phyloP scores from a whole-genome alignment of 129 eudicot species.

The Flaveria bidentis region DNA sequence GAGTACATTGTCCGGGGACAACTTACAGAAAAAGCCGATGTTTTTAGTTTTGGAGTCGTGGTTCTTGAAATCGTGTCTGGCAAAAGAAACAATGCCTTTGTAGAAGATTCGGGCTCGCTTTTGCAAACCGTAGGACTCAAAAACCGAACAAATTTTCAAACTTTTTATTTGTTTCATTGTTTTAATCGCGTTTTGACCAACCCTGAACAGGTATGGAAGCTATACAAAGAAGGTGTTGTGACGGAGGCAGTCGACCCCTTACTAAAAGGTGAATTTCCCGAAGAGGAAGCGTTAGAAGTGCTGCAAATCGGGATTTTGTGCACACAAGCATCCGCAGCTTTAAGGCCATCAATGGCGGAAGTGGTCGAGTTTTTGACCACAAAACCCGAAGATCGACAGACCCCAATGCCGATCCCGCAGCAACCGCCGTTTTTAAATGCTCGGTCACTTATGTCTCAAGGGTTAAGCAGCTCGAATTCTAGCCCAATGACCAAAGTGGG shows the following conservation, averaged over 20 bases:
- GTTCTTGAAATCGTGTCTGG: conserved; percentile 70
- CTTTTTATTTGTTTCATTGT: neutral
- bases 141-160: neutral
- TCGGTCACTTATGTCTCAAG: conserved; percentile 38
- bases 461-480: conserved; percentile 37
- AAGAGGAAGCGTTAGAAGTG: conserved; percentile 46
- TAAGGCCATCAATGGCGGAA: conserved; percentile 70
- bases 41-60: conserved; percentile 75
- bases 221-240: conserved; percentile 44
- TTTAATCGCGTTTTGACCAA: neutral
- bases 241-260: conserved; percentile 57
- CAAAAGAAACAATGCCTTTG: conserved; percentile 58
- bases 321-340: conserved; percentile 65
- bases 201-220: conserved; percentile 58
- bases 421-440: conserved; percentile 71
- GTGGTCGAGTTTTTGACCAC: conserved; percentile 53
- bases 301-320: conserved; percentile 66
- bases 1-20: conserved; percentile 80
- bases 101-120: conserved; percentile 67
- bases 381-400: conserved; percentile 28
- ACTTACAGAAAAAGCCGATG: conserved; percentile 79
- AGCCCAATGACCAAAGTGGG: conserved; percentile 42
- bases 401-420: conserved; percentile 53
- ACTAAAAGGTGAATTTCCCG: conserved; percentile 47
- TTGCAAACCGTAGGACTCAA: conserved; percentile 57